Evolutionary conservation across 768 basidiomycete species (phyloP), one percentile per base, ranked within the genome.

Genomic region (Coprinopsis sp.): DNA sequence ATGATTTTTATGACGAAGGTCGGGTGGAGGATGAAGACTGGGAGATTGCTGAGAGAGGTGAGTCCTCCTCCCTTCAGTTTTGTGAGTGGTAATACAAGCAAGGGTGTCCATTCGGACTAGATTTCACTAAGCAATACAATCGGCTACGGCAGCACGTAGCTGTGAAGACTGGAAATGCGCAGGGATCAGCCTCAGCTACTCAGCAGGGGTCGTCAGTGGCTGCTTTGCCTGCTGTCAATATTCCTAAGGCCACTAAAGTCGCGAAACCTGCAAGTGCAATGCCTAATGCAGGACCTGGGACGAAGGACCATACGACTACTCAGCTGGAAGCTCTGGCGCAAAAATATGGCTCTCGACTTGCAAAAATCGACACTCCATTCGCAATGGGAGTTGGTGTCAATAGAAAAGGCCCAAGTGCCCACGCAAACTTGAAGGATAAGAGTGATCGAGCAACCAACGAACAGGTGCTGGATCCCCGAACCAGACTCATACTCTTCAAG

Each of bases 61-160:
- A 33, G 74, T 59, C 22, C 11, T 34, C n/a, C 16, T 46, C 45
- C 25, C 12, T 31, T 18, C 13, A 18, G 37, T n/a, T 10, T 47
- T 34, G 22, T 44, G 3, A 24, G 18, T n/a, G 6, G 5, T 25
- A 7, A n/a, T n/a, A 5, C 14, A 13, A 27, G 18, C 34, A 31
- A 52, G 13, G 22, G 33, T 45, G 42, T 44, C 18, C 33, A 19
- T 19, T 45, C 31, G n/a, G n/a, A n/a, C 22, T 62, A 96, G 96
- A 99, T 69, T 97, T 99, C 58, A 98, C 96, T 27, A 98, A 98
- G 66, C 93, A 97, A 58, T 99, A 89, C 67, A 98, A 98, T 67
- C 85, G 96, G 19, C 73, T 98, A 24, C 73, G 87, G 40, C 94
- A 97, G 62, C 91, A 97, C 62, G 84, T 90, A 47, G 88, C 87